Base-by-base conservation (phyloP, 2,329 filamentous ascomycete genomes). In the Aureobasidium sp. region DNA sequence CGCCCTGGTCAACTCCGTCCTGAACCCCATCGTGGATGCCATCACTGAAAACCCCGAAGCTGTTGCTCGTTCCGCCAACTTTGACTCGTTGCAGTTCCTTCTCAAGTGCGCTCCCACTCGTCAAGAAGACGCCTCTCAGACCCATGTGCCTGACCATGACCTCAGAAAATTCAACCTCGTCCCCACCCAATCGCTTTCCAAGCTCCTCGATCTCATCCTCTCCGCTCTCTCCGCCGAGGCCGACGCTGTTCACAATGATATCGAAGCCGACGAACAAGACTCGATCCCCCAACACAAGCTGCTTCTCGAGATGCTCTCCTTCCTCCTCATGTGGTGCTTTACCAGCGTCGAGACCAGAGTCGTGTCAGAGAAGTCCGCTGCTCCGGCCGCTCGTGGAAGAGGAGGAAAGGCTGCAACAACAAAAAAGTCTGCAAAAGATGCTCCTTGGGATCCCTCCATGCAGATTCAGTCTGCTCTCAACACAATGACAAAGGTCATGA, bases 401-500 rank as follows among this genome's bases (percentile, higher is more conserved):
- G 89, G 87, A 61, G 89, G 89, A 70, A 84, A 86, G 60, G 92
- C 89, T 71, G 84, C 84, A 61, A 78, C 87, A 64, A 96, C 93
- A 75, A 77, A 84, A n/a, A 85, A 88, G 63, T 74, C 82, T 13
- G 67, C 68, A 67, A 92, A 89, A 71, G 90, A 95, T 65, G 86
- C 85, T 55, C 82, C 77, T 60, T 97, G 93, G 92, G 94, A 99
- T 75, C 93, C 92, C 63, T 88, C 90, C 3, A 78, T 85, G 2
- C 94, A 99, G 74, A 80, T 99, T 30, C 91, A 97, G 74, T 85
- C 85, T 11, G 91, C 93, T 1, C 83, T 99, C 64, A 92, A 97
- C 69, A 86, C 87, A 34, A 97, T 99, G 91, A 93, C 90, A 78
- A 97, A 96, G 74, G 91, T 96, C 53, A 81, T 99, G 75, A 95